Evolutionary conservation across 495 filamentous ascomycete genomes (phyloP), one percentile per base, ranked within the genome.

Genomic region (Pyrenopolyporus hunteri): DNA sequence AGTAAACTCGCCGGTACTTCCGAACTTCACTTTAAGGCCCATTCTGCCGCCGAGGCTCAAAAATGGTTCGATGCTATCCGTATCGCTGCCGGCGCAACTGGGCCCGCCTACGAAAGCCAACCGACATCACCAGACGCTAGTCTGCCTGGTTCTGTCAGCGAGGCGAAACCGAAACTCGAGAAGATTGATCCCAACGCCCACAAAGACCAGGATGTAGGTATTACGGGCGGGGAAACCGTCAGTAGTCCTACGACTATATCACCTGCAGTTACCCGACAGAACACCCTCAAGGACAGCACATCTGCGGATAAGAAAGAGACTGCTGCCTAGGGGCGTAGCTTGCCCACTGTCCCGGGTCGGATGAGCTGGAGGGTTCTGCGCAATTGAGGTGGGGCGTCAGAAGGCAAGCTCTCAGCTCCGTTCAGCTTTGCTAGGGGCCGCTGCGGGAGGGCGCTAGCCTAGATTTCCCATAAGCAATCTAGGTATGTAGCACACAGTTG

Each of bases 41-140:
- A 89, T 70, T 88, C 85, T 13, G 59, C 90, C 10, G 76, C 75
- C 17, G 89, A 94, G 59, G 92, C 92, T 3, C 78, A 87, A 73
- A 87, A 89, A 72, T 97, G 92, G 92, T 89, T 84, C 74, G 80
- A 85, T n/a, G 78, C 88, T 45, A 87, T 96, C 59, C 61, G 77
- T 17, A 69, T 74, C 47, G 78, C 77, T 9, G 77, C 75, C 28
- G 73, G 74, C 19, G 73, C 74, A 20, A 73, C 72, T 6, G 70
- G 68, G 2, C 54, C 75, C 6, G 63, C 68, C 2, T 66, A 64
- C 14, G 59, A 68, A n/a, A 70, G 61, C 58, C 56, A 64, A 7
- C 42, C 69, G 4, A n/a, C 60, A 4, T 70, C 69, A 2, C 66
- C 69, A 6, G 39, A 57, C 1, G 35, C 49, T 19, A 53, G 33